Evolutionary conservation across 2,329 filamentous ascomycete genomes (phyloP), one percentile per base, ranked within the genome.

Genomic region (Ascochyta fabae): DNA sequence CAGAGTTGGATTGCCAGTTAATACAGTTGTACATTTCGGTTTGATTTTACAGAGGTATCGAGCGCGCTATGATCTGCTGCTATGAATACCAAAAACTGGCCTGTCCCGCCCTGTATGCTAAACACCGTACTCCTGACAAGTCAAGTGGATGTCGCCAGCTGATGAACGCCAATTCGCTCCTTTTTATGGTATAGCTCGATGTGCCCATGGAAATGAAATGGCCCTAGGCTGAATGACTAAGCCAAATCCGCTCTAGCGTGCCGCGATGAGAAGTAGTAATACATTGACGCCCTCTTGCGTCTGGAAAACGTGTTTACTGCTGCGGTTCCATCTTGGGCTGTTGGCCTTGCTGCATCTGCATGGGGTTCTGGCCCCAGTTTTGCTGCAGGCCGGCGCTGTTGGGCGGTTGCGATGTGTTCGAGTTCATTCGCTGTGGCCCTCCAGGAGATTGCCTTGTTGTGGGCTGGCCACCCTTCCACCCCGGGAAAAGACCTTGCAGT

Each of bases 401-500:
- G 4, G 68, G 69, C 16, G 70, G 68, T 50, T 71, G 69, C 44
- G 68, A 68, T 19, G 64, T 60, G 6, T 60, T 69, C 16, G 71
- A 71, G 55, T 67, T 70, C 33, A 71, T 61, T 13, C 70, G 69
- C 48, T 72, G 72, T 7, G 72, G 72, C 12, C 54, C 48, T 9
- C 66, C 68, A 8, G 72, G 73, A 1, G 73, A 74, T n/a, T 72
- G 64, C 55, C 75, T 75, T 59, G 71, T 64, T 47, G 66, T 65
- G 1, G 65, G 61, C 7, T 62, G 53, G 33, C 71, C 70, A 19
- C 75, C 75, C 53, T 75, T 77, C 79, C 80, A 82, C 8, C 76
- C 79, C 1, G 80, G 79, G 50, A 80, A 82, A 12, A 81, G 68
- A 27, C 72, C 69, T 54, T 75, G 73, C 16, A 82, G 70, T 43